Evolutionary conservation across 1,139 yeast species (phyloP).

Genomic region (Pneumocystis oryctolagi): DNA sequence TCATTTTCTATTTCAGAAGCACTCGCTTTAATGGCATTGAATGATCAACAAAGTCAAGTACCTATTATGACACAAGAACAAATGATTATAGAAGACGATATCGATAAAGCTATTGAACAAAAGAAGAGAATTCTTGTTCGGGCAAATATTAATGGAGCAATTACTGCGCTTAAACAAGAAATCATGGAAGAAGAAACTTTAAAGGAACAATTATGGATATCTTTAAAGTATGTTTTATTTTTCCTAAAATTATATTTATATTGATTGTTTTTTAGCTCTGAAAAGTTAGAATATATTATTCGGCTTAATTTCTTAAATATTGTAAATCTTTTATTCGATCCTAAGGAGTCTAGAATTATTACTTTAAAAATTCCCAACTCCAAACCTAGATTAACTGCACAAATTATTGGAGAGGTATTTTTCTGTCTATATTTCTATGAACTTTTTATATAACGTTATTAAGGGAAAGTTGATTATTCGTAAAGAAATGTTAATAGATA

Average conservation of each 20-base stretch:
- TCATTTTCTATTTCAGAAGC: conserved; percentile 36
- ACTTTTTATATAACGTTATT: background rate
- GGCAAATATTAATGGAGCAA: conserved; percentile 45
- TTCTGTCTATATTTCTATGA: background rate
- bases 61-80: conserved; percentile 21
- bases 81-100: conserved; percentile 31
- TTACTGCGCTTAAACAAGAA: conserved; percentile 51
- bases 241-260: background rate
- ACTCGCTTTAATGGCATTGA: conserved; percentile 54
- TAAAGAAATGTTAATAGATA: background rate
- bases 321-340: background rate
- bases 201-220: conserved; percentile 48
- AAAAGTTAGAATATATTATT: background rate
- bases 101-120: conserved; percentile 25
- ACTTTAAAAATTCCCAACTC: background rate
- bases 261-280: background rate
- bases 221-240: conserved; percentile 31
- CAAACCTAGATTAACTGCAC: background rate
- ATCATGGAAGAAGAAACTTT: conserved; percentile 52
- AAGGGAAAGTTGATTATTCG: background rate
- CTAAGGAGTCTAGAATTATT: background rate
- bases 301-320: background rate
- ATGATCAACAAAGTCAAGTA: conserved; percentile 37
- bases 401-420: conserved; percentile 1
- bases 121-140: conserved; percentile 30